A percentile compares a stretch with the other conserved stretches of the same genome.
Evolutionary conservation across 108 stramenopile species (phyloP).

Genomic region (Conticribra weissflogii): DNA sequence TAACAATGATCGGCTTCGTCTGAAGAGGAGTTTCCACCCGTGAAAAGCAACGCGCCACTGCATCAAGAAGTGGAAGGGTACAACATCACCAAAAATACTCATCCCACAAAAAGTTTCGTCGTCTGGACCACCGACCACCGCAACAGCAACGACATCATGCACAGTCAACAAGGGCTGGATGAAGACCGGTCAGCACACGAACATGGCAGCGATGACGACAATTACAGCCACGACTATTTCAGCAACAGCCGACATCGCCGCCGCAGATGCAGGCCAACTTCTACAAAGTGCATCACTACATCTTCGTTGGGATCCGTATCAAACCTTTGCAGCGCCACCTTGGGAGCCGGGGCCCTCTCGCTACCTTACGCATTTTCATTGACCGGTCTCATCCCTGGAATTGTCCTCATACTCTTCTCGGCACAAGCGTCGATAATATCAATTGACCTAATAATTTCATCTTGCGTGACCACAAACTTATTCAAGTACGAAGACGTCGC

Average conservation of each 20-base stretch:
- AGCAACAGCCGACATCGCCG: background rate
- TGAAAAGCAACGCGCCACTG: no score
- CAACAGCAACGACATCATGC: no score
- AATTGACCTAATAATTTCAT: slow-evolving; percentile 62
- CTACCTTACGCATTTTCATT: slow-evolving; percentile 75
- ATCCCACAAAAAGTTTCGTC: no score
- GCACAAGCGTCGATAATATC: slow-evolving; percentile 57
- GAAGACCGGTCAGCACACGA: no score
- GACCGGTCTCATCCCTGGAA: slow-evolving; percentile 62
- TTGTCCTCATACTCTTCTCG: slow-evolving; percentile 54
- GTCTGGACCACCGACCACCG: no score
- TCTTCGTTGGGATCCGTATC: slow-evolving; percentile 42
- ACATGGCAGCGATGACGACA: background rate
- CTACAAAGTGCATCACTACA: background rate
- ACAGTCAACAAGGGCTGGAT: no score
- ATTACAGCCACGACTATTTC: background rate
- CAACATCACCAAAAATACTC: no score
- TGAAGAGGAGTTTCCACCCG: no score
- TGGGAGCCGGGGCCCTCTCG: slow-evolving; percentile 79
- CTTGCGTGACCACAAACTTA: slow-evolving; percentile 41
- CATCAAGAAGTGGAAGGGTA: no score
- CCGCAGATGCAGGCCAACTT: background rate
- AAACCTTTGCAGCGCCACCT: slow-evolving; percentile 80
- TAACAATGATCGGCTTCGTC: no score
- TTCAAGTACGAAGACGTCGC: slow-evolving; percentile 72